phyloP scores from a whole-genome alignment of 495 filamentous ascomycete genomes.

The Penicillium malachiteum region DNA sequence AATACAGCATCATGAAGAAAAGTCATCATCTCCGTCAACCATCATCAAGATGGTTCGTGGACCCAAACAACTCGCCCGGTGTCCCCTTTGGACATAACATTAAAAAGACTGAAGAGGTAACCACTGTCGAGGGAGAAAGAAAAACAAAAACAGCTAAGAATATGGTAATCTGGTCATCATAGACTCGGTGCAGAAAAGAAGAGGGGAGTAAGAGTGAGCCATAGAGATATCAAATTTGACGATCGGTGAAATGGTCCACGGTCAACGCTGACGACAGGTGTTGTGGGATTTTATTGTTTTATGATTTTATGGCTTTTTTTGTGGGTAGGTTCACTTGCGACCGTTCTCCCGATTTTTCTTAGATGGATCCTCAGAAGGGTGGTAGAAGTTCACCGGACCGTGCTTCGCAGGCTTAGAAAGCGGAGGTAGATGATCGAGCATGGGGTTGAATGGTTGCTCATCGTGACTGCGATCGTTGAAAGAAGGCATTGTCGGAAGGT shows the following conservation, averaged over 20 bases:
- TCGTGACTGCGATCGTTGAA: constrained; percentile 33
- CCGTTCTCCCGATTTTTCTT: constrained; percentile 26
- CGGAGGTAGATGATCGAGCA: constrained; percentile 20
- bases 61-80: neutral
- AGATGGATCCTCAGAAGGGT: constrained; percentile 16
- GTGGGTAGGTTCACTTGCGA: constrained; percentile 10
- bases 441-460: constrained; percentile 49
- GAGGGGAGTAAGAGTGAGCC: constrained; percentile 9
- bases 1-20: constrained; percentile 23
- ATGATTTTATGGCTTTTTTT: constrained; percentile 1
- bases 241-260: neutral
- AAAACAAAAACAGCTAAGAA: constrained; percentile 1
- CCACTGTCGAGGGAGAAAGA: neutral
- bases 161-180: neutral
- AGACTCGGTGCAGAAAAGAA: constrained; percentile 3
- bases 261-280: neutral
- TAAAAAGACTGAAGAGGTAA: constrained; percentile 8
- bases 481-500: constrained; percentile 46
- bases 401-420: neutral
- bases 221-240: neutral
- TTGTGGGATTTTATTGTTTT: neutral
- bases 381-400: neutral
- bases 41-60: constrained; percentile 22
- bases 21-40: constrained; percentile 24
- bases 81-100: constrained; percentile 5